Evolutionary conservation across 1,284 basidiomycete genomes (phyloP).

Genomic region (Macrocybe sp.): DNA sequence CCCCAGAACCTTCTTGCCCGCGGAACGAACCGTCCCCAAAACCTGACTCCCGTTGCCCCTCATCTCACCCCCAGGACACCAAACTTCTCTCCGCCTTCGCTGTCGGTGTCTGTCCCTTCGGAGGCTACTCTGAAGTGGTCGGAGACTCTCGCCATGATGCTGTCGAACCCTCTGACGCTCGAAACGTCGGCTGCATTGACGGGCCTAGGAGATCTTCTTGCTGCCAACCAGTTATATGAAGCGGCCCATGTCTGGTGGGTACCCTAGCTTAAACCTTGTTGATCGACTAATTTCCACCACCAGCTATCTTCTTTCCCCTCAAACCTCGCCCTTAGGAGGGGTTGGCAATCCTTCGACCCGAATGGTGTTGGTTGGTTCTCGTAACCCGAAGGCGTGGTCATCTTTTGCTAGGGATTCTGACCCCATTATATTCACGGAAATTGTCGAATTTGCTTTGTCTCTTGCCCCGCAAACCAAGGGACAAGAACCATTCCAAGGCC

Average conservation of each 20-base stretch:
- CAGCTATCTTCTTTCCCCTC: constrained; percentile 87
- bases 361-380: constrained; percentile 63
- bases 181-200: constrained; percentile 77
- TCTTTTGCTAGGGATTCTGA: constrained; percentile 72
- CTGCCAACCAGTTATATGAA: constrained; percentile 69
- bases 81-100: constrained; percentile 45
- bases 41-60: constrained; percentile 25
- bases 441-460: constrained; percentile 89
- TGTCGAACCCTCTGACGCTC: constrained; percentile 65
- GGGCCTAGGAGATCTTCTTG: constrained; percentile 82
- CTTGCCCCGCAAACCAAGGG: constrained; percentile 73
- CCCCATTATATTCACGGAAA: constrained; percentile 84
- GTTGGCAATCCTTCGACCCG: constrained; percentile 57
- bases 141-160: constrained; percentile 82
- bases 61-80: constrained; percentile 61
- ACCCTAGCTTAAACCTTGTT: constrained; percentile 4
- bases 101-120: constrained; percentile 42
- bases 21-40: constrained; percentile 31
- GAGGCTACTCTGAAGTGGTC: constrained; percentile 76
- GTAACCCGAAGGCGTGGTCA: constrained; percentile 46
- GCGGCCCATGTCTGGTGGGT: constrained; percentile 89
- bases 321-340: constrained; percentile 74
- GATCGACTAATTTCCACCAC: constrained; percentile 4
- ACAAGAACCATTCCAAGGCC: constrained; percentile 78
- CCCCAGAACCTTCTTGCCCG: constrained; percentile 53